Conservation (phyloP, 352 stramenopile species). For the Globisporangium acanthophoron region DNA sequence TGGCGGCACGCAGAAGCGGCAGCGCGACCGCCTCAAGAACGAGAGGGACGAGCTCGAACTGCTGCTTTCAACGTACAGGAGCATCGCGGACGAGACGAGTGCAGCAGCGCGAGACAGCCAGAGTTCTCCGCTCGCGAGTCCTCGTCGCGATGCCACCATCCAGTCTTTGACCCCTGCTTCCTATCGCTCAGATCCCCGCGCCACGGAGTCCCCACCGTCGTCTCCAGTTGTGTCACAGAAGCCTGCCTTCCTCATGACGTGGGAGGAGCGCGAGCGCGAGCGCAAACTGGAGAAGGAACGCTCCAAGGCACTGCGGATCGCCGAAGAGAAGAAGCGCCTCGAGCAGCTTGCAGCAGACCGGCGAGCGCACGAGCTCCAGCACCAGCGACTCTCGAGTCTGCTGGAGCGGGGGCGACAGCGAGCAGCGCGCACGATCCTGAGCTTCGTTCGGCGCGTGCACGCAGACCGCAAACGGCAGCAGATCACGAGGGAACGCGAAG, state of each 20-base stretch:
- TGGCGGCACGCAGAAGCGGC: conserved; percentile 19
- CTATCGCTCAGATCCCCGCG: neutral
- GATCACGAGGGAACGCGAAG: neutral
- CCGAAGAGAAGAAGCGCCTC: conserved; percentile 54
- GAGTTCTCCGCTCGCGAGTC: neutral
- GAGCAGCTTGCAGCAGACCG: conserved; percentile 32
- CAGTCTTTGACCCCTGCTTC: neutral
- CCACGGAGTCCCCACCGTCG: neutral
- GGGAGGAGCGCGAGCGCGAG: conserved; percentile 63
- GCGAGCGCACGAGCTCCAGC: conserved; percentile 12
- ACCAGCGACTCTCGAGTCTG: conserved; percentile 11
- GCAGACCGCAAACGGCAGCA: neutral
- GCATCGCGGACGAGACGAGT: conserved; percentile 21
- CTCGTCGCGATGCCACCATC: too few relatives aligned
- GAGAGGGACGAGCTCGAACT: conserved; percentile 48
- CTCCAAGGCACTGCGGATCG: conserved; percentile 50
- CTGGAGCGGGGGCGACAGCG: conserved; percentile 15
- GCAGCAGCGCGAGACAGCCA: neutral
- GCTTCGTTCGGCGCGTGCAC: conserved; percentile 13
- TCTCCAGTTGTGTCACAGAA: conserved; percentile 22
- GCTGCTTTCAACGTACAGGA: conserved; percentile 47
- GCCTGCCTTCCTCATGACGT: conserved; percentile 59
- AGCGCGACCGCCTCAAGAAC: conserved; percentile 38
- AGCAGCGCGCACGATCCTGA: conserved; percentile 23
- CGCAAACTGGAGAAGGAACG: conserved; percentile 52